Evolutionary conservation across 2,329 filamentous ascomycete genomes (phyloP), one percentile per base, ranked within the genome.

Genomic region (Simplicillium sp.): DNA sequence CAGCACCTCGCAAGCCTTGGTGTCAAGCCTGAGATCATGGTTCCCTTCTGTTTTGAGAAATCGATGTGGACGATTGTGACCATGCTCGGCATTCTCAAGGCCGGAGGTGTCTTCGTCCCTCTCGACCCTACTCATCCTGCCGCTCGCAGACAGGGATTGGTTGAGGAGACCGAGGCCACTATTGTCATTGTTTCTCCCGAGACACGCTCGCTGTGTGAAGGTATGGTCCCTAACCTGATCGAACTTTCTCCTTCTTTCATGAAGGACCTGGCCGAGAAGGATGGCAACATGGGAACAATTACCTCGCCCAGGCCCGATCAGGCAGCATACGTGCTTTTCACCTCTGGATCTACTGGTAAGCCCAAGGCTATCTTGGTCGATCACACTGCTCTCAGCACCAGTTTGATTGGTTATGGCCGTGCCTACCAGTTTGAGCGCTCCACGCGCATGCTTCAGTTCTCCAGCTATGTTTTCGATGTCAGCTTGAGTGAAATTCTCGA

Each of bases 291-390:
- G 13, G 17, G 35, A 12, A 20, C 37, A 16, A 38, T 18, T 2
- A 20, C 31, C 2, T 25, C 13, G 7, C 17, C 31, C 28, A 25
- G 20, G 9, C 29, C 43, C 4, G 32, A 31, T 13, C 28, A 41
- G 17, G 29, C 43, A 1, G 35, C 41, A 12, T 54, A 53, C 20
- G 65, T 72, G 46, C 67, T 71, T 50, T 74, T 73, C 48, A 73
- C 71, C n/a, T 73, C 69, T 13, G 70, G 70, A n/a, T 69, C 64
- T 15, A 73, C 70, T 1, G 70, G 70, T 4, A 55, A 57, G 29
- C 70, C 70, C 3, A 74, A 74, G 54, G 70, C 70, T 29, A 66
- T 72, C n/a, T 57, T 70, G 17, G 46, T 57, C 12, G 46, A 48
- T 7, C 51, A 53, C 39, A 41, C 38, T 3, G 46, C 46, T 16